Evolutionary conservation across 1,284 basidiomycete genomes (phyloP), one percentile per base, ranked within the genome.

Genomic region (Heterobasidion irregulare): DNA sequence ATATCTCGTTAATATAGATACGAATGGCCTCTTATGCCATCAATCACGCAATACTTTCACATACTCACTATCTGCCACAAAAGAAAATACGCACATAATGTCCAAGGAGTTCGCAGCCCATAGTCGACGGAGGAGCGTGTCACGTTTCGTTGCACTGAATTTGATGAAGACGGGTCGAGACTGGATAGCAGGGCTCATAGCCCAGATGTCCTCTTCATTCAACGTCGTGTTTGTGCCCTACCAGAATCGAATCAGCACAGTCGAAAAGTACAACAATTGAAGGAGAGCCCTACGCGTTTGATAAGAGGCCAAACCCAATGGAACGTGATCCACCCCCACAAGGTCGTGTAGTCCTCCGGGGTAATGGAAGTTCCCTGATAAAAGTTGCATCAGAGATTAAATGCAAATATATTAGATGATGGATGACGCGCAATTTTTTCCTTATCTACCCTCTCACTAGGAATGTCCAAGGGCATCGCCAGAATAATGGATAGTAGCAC

Each of bases 271-370:
- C 9, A 47, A 43, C n/a, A n/a, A 38, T 35, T 36, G 32, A 41
- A 52, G 34, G 46, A 18, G 26, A 26, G 6, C 6, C 69, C 33
- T 59, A 77, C 77, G 32, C 67, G 72, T 53, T 70, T 64, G 56
- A 94, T 77, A 26, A 93, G 73, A 0, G 84, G 82, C 57, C 79
- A 76, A 48, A 94, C 75, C 92, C 92, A 94, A 33, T 65, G 70
- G 70, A 94, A 94, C 0, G 86, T 83, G n/a, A 88, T 70, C 87
- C 91, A 93, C 6, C 81, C 77, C 70, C 78, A 84, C 0, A 94
- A 73, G 0, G 83, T 77, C 4, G 87, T 86, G 59, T 85, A 84
- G 64, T 94, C 91, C 66, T 95, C 92, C 0, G 82, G 82, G 0
- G 79, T 74, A 45, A 84, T 63, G n/a, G 75, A 66, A 54, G 69